Base-by-base conservation (phyloP, 306 rosid genomes). In the Astragalus membranaceus region DNA sequence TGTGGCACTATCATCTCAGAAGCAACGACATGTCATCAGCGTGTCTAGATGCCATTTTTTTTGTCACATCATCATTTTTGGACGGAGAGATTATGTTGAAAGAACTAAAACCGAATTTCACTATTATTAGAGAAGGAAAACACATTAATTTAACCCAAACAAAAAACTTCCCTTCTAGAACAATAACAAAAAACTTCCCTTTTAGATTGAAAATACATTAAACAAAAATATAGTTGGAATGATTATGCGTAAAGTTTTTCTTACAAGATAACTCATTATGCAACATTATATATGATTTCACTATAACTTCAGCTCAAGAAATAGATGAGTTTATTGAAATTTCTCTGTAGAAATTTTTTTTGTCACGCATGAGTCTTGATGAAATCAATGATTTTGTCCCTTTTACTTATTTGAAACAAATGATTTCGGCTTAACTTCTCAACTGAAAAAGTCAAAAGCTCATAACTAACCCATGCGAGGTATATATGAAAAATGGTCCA, bases 371-470 rank as follows among this genome's bases (percentile, higher is more conserved):
- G 73, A 67, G 39, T 39, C 14, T 47, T 29, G 58, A 51, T 60
- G 33, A 42, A 51, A 69, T 33, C 66, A 76, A 76, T 69, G 57
- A 76, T 76, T 50, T n/a, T 76, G 76, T 77, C 72, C 67, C 81
- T 30, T 33, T 16, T 32, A 61, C 51, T 52, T 69, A 15, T 41
- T 32, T 2, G 43, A 36, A 77, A 9, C 13, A 61, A 55, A 77
- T 82, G 76, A 83, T 78, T 82, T 80, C 1, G 33, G 58, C 17
- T 58, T 58, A 86, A 78, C 81, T 80, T 82, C 69, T 59, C 26
- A 68, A 72, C 70, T 11, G 35, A 67, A 70, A 79, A 81, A 64
- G 87, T 83, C 80, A 86, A 84, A 57, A 42, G 64, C 13, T 8
- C 41, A 69, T 78, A 69, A 82, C 62, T 54, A 73, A 78, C 74